phyloP scores from a whole-genome alignment of 805 yeast species.

The Wickerhamiella slavikovae region DNA sequence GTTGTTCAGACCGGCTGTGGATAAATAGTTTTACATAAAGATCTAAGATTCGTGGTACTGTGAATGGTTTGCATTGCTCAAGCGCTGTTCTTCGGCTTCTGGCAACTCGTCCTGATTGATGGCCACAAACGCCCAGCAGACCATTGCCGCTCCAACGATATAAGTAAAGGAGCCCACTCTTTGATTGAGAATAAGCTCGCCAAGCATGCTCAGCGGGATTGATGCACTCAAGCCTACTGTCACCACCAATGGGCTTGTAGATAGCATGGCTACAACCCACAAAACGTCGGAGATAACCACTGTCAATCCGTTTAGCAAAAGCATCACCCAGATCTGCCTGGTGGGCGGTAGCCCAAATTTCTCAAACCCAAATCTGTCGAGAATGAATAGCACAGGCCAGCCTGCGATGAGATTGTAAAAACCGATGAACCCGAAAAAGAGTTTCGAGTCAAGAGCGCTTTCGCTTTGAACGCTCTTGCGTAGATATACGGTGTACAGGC shows the following conservation, averaged over 20 bases:
- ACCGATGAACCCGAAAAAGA: constrained; percentile 92
- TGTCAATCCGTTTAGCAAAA: constrained; percentile 46
- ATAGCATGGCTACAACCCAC: constrained; percentile 88
- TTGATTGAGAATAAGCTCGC: constrained; percentile 59
- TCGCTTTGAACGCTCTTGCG: constrained; percentile 58
- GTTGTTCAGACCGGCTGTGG: too few relatives aligned
- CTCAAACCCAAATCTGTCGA: constrained; percentile 48
- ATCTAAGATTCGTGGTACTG: too few relatives aligned
- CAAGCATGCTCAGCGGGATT: constrained; percentile 84
- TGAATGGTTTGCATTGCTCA: too few relatives aligned
- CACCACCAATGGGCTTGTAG: constrained; percentile 86
- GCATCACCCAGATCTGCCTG: constrained; percentile 28
- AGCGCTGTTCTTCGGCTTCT: too few relatives aligned
- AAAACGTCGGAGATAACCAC: constrained; percentile 79
- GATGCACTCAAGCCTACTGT: constrained; percentile 89
- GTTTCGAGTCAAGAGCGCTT: constrained; percentile 55
- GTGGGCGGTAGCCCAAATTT: constrained; percentile 48
- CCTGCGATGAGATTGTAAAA: constrained; percentile 48
- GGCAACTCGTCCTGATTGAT: constrained; percentile 20
- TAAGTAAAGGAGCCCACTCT: constrained; percentile 42
- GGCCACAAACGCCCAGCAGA: constrained; percentile 63
- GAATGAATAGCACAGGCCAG: constrained; percentile 63
- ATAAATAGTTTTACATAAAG: too few relatives aligned
- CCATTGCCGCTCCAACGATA: constrained; percentile 59
- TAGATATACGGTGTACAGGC: constrained; percentile 69